Percentiles rank a stretch among this genome's conserved stretches.
Evolutionary conservation across 2,329 filamentous ascomycete genomes (phyloP).

Genomic region (Byssothecium circinans): DNA sequence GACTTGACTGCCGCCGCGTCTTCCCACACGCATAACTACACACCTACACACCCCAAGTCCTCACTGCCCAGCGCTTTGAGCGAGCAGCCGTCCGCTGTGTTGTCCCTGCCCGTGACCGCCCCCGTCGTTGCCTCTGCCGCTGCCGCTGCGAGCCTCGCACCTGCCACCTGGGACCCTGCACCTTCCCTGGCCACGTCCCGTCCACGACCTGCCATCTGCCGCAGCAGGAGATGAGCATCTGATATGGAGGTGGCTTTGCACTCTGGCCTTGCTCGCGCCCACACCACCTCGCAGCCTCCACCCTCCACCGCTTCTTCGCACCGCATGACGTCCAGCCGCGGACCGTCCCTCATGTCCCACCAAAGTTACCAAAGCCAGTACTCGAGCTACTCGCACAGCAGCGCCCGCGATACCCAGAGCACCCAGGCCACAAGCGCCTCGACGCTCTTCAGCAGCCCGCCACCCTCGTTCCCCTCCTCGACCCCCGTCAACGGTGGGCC

Average conservation of each 20-base stretch:
- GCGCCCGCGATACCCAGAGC: slow-evolving; percentile 51
- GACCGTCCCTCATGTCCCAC: slow-evolving; percentile 46
- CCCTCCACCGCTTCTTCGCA: slow-evolving; percentile 26
- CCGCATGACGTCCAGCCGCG: slow-evolving; percentile 39
- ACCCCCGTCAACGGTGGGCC: slow-evolving; percentile 58
- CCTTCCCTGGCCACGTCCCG: slow-evolving; percentile 15
- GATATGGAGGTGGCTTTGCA: slow-evolving; percentile 41
- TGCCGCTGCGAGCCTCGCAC: slow-evolving; percentile 3
- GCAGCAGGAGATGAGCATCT: slow-evolving; percentile 31
- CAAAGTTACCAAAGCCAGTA: slow-evolving; percentile 52
- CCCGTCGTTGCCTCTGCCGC: background rate
- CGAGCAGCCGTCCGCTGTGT: background rate
- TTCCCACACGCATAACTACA: background rate
- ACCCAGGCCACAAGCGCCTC: slow-evolving; percentile 50
- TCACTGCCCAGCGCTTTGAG: background rate
- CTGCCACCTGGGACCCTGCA: slow-evolving; percentile 20
- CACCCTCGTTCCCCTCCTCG: slow-evolving; percentile 35
- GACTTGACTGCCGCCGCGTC: slow-evolving; percentile 2
- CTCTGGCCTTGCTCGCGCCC: slow-evolving; percentile 26
- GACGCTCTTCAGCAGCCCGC: slow-evolving; percentile 47
- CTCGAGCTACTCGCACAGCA: slow-evolving; percentile 51
- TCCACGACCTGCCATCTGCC: slow-evolving; percentile 9
- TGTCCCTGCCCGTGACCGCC: background rate
- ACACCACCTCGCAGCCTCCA: slow-evolving; percentile 26
- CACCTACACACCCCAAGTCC: background rate